Evolutionary conservation across 768 basidiomycete genomes (phyloP).

Genomic region (Mycena epipterygia): DNA sequence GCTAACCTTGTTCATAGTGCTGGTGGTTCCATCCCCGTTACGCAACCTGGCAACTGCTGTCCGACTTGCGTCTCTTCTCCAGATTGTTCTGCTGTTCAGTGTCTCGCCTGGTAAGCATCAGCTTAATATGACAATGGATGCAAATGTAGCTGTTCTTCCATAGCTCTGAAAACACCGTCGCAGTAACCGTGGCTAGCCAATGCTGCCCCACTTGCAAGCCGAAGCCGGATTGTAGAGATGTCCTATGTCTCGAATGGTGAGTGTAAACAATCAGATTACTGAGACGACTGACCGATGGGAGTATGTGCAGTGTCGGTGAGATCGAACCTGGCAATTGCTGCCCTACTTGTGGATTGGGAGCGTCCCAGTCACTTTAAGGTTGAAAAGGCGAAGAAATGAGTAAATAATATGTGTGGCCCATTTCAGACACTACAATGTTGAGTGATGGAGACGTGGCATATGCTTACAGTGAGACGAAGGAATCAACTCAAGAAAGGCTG

Average conservation of each 20-base stretch:
- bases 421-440: too few relatives aligned
- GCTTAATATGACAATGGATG: background rate
- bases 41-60: slow-evolving; percentile 16
- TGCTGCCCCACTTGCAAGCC: slow-evolving; percentile 16
- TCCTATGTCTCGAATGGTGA: background rate
- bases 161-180: slow-evolving; percentile 5
- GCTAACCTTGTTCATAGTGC: slow-evolving; percentile 3
- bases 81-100: slow-evolving; percentile 6
- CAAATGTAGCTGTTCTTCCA: slow-evolving; percentile 2
- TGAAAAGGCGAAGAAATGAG: slow-evolving; percentile 9
- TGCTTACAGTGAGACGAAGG: too few relatives aligned
- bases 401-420: background rate
- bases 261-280: slow-evolving; percentile 5
- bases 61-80: slow-evolving; percentile 12
- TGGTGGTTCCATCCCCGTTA: background rate
- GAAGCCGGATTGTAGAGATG: slow-evolving; percentile 5
- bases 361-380: background rate
- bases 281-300: slow-evolving; percentile 3
- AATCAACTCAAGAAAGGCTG: too few relatives aligned
- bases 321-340: background rate
- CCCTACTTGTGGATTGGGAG: slow-evolving; percentile 7
- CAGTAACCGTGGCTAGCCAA: background rate
- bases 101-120: slow-evolving; percentile 6
- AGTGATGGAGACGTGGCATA: too few relatives aligned
- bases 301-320: background rate